A percentile compares a stretch with the other conserved stretches of the same genome.
These are phyloP conservation scores for Ulmus americana DNA, from an alignment of 331 rosid species.

Conservation along the genomic window DNA sequence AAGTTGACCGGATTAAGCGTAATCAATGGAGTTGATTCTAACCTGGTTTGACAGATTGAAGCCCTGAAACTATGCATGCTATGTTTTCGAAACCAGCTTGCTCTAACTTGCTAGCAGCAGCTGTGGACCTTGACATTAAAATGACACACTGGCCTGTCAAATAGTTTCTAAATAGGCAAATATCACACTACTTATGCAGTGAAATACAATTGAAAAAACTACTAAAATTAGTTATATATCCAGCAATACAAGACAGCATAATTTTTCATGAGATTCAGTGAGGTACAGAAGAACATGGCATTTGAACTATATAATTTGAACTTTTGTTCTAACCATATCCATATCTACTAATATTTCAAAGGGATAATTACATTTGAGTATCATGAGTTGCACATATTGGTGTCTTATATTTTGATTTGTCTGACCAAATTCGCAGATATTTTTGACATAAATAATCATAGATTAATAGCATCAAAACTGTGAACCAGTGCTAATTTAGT, in stretches of 20 bases:
- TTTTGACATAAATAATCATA: no score
- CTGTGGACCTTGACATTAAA: conserved; percentile 60
- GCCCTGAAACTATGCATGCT: conserved; percentile 82
- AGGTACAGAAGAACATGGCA: no score
- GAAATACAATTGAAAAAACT: not conserved
- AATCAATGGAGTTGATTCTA: not conserved
- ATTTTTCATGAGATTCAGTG: no score
- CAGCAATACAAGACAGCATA: not conserved
- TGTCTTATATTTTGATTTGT: no score
- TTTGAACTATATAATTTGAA: no score
- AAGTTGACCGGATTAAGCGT: not conserved
- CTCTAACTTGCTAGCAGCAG: conserved; percentile 70
- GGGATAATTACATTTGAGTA: no score
- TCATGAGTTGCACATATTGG: no score
- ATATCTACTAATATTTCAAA: no score
- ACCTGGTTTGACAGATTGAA: conserved; percentile 81
- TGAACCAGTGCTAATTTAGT: no score
- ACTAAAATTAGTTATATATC: not conserved
- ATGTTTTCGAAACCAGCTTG: conserved; percentile 64
- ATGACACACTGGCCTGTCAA: conserved; percentile 26
- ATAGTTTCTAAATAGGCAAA: conserved; percentile 15
- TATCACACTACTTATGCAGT: not conserved
- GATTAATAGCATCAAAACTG: no score
- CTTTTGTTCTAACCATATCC: no score
- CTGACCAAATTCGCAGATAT: no score